These are phyloP conservation scores for Teratosphaeria epicoccoides DNA, from an alignment of 2,329 filamentous ascomycete species.

Conservation along the genomic window DNA sequence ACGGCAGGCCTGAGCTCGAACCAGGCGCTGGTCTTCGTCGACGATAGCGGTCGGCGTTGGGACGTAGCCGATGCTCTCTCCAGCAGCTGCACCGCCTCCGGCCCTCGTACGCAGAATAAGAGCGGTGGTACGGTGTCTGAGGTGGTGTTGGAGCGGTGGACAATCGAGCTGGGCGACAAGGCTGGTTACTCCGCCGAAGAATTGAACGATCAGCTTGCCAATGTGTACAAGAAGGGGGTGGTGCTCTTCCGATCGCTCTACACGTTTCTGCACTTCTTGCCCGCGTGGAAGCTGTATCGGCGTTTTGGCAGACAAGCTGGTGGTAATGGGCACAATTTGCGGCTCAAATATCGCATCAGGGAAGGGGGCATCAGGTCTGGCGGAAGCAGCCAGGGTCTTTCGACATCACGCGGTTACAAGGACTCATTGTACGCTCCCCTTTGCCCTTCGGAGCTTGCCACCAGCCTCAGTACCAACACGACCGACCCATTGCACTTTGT, in stretches of 20 bases:
- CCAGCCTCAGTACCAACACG: constrained; percentile 8
- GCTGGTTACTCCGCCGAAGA: constrained; percentile 45
- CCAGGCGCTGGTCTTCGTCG: constrained; percentile 77
- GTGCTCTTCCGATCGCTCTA: constrained; percentile 87
- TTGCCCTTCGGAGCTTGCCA: constrained; percentile 48
- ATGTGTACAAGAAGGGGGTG: constrained; percentile 94
- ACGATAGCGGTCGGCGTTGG: constrained; percentile 85
- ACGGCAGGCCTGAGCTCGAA: constrained; percentile 60
- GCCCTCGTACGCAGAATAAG: constrained; percentile 37
- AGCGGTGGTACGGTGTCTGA: constrained; percentile 45
- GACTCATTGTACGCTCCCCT: constrained; percentile 66
- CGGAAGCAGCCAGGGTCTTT: constrained; percentile 27
- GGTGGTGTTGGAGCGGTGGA: constrained; percentile 85
- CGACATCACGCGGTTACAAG: constrained; percentile 32
- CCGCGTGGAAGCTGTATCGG: constrained; percentile 76
- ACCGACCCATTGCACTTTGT: constrained; percentile 42
- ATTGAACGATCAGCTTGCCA: constrained; percentile 56
- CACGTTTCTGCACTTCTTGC: constrained; percentile 68
- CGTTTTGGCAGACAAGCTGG: constrained; percentile 57
- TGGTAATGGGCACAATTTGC: constrained; percentile 50
- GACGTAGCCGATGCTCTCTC: constrained; percentile 79
- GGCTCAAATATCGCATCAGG: constrained; percentile 69
- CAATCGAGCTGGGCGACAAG: constrained; percentile 62
- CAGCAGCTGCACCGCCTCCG: constrained; percentile 36
- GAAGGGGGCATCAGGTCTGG: constrained; percentile 48